Evolutionary conservation across 2,329 filamentous ascomycete genomes (phyloP).

Genomic region (Nothophoma quercina): DNA sequence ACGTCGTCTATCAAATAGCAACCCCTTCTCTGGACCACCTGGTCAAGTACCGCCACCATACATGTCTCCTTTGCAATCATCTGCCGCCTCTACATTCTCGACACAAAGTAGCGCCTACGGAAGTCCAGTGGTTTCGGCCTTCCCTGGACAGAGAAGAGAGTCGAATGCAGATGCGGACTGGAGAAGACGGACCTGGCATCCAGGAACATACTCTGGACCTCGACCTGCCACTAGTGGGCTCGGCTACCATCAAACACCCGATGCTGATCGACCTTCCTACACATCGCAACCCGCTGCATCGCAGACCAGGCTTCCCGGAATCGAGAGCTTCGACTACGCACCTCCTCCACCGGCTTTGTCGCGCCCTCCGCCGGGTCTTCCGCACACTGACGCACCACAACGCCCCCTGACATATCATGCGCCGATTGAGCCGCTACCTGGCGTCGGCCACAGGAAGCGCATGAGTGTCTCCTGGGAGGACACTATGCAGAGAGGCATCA

Average conservation of each 20-base stretch:
- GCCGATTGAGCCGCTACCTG: conserved; percentile 35
- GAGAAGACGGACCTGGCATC: conserved; percentile 90
- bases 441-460: conserved; percentile 41
- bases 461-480: conserved; percentile 66
- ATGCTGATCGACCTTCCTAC: conserved; percentile 65
- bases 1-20: conserved; percentile 75
- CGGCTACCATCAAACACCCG: conserved; percentile 76
- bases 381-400: conserved; percentile 72
- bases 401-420: conserved; percentile 50
- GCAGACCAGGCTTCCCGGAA: conserved; percentile 79
- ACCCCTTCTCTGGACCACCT: conserved; percentile 75
- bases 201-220: conserved; percentile 69
- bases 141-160: conserved; percentile 70
- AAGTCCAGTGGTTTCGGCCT: conserved; percentile 71
- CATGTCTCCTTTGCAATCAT: conserved; percentile 64
- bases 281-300: conserved; percentile 61
- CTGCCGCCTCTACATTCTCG: conserved; percentile 61
- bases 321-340: conserved; percentile 87
- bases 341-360: conserved; percentile 69
- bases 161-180: conserved; percentile 78
- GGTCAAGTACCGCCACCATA: conserved; percentile 66
- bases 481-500: conserved; percentile 71
- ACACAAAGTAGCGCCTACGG: conserved; percentile 67
- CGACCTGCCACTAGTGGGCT: conserved; percentile 75
- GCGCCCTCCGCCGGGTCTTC: conserved; percentile 73